Evolutionary conservation across 1,284 basidiomycete genomes (phyloP).

Genomic region (Thelephora terrestris): DNA sequence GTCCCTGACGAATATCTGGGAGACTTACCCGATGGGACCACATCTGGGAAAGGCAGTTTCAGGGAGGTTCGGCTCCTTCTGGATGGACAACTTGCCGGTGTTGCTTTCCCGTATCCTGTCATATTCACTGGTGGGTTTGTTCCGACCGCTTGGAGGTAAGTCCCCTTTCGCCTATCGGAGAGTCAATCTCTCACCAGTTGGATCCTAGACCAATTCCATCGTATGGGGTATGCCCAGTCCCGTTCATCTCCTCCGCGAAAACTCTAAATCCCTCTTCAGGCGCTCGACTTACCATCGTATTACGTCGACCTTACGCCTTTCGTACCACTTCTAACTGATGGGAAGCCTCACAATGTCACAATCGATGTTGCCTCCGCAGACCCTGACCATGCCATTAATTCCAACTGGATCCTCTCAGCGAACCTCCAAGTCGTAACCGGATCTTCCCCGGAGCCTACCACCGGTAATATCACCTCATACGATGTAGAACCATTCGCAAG

Average conservation of each 20-base stretch:
- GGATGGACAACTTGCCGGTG: constrained; percentile 64
- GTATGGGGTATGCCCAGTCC: constrained; percentile 34
- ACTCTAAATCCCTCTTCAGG: constrained; percentile 14
- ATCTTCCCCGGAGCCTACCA: constrained; percentile 49
- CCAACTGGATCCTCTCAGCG: constrained; percentile 73
- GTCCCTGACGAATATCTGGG: constrained; percentile 48
- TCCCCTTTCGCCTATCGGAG: too few relatives aligned
- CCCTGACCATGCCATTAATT: constrained; percentile 48
- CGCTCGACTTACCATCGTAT: constrained; percentile 71
- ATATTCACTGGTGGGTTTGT: constrained; percentile 77
- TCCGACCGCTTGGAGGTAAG: constrained; percentile 62
- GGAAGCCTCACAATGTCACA: constrained; percentile 54
- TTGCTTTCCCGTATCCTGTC: constrained; percentile 67
- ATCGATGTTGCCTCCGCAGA: constrained; percentile 70
- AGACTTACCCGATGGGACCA: constrained; percentile 42
- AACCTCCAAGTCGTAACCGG: constrained; percentile 61
- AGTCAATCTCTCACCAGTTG: not conserved
- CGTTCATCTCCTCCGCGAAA: not conserved
- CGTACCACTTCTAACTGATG: constrained; percentile 60
- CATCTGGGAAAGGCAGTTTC: constrained; percentile 60
- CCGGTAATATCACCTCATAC: constrained; percentile 53
- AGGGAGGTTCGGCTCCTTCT: constrained; percentile 72
- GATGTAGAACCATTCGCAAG: constrained; percentile 45
- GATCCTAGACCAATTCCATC: constrained; percentile 57
- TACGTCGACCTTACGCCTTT: constrained; percentile 74